Conservation (phyloP, 2,329 filamentous ascomycete species). For the Xylariaceae sp. region DNA sequence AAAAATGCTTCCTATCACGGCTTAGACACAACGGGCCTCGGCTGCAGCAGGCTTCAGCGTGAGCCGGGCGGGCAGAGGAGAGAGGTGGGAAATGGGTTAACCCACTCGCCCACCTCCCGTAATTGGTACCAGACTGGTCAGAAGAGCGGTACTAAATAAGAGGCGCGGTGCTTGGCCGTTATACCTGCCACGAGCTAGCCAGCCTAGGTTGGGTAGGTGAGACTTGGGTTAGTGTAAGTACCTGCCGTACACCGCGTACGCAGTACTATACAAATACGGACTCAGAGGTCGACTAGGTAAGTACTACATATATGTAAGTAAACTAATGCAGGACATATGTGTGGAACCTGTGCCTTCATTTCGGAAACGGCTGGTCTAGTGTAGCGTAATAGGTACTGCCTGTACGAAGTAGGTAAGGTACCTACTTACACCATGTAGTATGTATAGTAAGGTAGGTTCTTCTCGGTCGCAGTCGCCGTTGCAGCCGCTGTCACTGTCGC, state of each 20-base stretch:
- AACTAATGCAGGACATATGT: conserved; percentile 22
- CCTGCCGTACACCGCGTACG: neutral
- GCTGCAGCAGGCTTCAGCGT: conserved; percentile 16
- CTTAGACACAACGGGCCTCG: conserved; percentile 20
- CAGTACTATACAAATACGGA: no score
- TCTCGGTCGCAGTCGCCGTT: no score
- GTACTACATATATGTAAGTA: neutral
- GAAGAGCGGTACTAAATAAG: conserved; percentile 5
- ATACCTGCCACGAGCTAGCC: neutral
- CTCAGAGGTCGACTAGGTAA: no score
- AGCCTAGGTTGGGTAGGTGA: no score
- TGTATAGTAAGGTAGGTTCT: no score
- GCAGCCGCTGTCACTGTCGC: no score
- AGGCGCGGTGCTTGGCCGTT: conserved; percentile 6
- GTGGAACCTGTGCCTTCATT: conserved; percentile 25
- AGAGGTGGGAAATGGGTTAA: conserved; percentile 14
- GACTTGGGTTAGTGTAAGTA: neutral
- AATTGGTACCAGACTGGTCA: conserved; percentile 16
- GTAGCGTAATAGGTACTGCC: no score
- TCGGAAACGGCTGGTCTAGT: conserved; percentile 20
- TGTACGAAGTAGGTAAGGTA: no score
- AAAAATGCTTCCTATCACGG: conserved; percentile 27
- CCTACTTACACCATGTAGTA: no score
- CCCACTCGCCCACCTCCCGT: conserved; percentile 20
- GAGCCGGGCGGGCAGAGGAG: no score